Conservation (phyloP, 2,329 filamentous ascomycete species). For the Paraphoma chrysanthemicola region DNA sequence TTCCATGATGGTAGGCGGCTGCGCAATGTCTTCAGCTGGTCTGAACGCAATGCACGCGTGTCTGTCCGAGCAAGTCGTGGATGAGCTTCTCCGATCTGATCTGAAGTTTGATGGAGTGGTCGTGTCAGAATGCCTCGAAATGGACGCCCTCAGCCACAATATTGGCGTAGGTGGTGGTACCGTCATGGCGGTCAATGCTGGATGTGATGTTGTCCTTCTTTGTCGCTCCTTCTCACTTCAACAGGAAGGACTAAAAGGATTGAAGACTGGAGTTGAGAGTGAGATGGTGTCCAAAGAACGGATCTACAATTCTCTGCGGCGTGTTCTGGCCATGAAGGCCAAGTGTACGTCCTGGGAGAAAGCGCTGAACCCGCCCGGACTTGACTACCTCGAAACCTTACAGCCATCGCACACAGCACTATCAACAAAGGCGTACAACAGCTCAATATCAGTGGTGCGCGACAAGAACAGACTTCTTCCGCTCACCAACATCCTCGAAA, state of each 20-base stretch:
- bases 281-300: constrained; percentile 83
- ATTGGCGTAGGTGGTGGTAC: constrained; percentile 97
- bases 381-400: constrained; percentile 77
- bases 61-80: constrained; percentile 89
- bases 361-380: constrained; percentile 84
- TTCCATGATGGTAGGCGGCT: constrained; percentile 94
- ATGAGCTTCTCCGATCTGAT: constrained; percentile 86
- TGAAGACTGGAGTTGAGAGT: constrained; percentile 89
- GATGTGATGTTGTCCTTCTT: constrained; percentile 88
- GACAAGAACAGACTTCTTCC: constrained; percentile 88
- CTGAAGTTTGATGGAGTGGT: constrained; percentile 90
- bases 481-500: constrained; percentile 78
- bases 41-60: constrained; percentile 97
- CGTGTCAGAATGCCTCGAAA: constrained; percentile 93
- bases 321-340: constrained; percentile 81
- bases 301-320: constrained; percentile 78
- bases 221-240: constrained; percentile 89
- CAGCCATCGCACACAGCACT: constrained; percentile 83
- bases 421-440: constrained; percentile 86
- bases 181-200: constrained; percentile 96
- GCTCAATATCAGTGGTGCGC: constrained; percentile 89
- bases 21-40: constrained; percentile 87
- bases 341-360: constrained; percentile 90
- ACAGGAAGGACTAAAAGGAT: constrained; percentile 86
- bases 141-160: constrained; percentile 94